These are phyloP conservation scores for Panicum miliaceum DNA, from an alignment of 176 grass and related monocot genomes.

Conservation along the genomic window DNA sequence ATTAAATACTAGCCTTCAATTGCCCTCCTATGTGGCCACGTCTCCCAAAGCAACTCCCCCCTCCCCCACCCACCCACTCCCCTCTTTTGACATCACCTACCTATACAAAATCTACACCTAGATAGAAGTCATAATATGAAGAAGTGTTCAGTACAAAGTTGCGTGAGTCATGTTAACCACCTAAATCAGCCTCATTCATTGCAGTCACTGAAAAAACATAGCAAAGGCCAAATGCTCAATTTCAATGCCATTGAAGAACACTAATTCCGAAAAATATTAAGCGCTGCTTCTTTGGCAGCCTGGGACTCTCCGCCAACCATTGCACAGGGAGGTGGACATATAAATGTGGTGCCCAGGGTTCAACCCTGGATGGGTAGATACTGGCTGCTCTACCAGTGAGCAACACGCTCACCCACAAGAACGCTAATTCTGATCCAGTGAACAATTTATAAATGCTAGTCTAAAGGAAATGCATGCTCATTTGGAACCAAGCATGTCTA, in stretches of 20 bases:
- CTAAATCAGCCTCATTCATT: not conserved
- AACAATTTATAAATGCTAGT: conserved; percentile 7
- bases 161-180: not conserved
- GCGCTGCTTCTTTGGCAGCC: too few species aligned
- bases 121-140: too few species aligned
- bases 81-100: too few species aligned
- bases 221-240: not conserved
- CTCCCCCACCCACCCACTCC: not conserved
- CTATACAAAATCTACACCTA: too few species aligned
- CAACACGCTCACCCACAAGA: not conserved
- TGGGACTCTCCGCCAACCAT: too few species aligned
- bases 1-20: not conserved
- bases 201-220: not conserved
- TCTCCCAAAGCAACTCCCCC: not conserved
- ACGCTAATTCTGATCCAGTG: not conserved
- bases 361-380: not conserved
- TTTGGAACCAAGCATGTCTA: conserved; percentile 22
- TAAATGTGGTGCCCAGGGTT: not conserved
- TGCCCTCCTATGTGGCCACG: not conserved
- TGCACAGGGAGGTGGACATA: too few species aligned
- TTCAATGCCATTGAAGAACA: not conserved
- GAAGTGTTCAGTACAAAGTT: too few species aligned
- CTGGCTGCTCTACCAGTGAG: not conserved
- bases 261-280: not conserved
- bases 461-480: not conserved